A percentile compares a stretch with the other conserved stretches of the same genome.
Conservation (phyloP, 2,329 filamentous ascomycete species). For the Sclerotinia nivalis region DNA sequence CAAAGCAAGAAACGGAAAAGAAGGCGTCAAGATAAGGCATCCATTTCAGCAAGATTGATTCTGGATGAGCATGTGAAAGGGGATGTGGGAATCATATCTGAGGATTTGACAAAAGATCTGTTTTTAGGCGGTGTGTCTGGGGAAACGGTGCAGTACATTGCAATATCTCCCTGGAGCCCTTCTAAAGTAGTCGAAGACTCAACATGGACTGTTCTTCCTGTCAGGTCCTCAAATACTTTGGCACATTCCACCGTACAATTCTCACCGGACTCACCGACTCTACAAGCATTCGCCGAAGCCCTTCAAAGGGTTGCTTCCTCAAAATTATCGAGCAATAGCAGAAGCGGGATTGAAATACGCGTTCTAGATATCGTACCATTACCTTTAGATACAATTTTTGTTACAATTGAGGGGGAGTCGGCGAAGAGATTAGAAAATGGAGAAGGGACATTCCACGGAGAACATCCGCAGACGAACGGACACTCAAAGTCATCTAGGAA, state of each 20-base stretch:
- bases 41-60: constrained; percentile 76
- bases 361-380: constrained; percentile 80
- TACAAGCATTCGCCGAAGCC: constrained; percentile 76
- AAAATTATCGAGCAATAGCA: constrained; percentile 69
- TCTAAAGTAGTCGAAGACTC: constrained; percentile 57
- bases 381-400: constrained; percentile 80
- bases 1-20: constrained; percentile 48
- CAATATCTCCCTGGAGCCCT: constrained; percentile 73
- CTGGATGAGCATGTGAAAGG: constrained; percentile 84
- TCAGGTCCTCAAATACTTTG: constrained; percentile 62
- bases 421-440: constrained; percentile 79
- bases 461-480: constrained; percentile 53
- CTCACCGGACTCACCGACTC: constrained; percentile 67
- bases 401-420: constrained; percentile 79
- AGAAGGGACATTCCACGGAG: constrained; percentile 76
- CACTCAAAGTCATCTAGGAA: constrained; percentile 40
- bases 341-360: constrained; percentile 79
- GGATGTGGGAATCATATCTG: constrained; percentile 81
- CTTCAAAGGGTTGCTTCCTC: constrained; percentile 74
- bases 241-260: constrained; percentile 79
- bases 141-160: constrained; percentile 59
- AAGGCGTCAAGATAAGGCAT: constrained; percentile 67
- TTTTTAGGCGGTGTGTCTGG: constrained; percentile 60
- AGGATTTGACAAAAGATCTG: constrained; percentile 80
- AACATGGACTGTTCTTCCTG: constrained; percentile 83